phyloP scores from a whole-genome alignment of 495 filamentous ascomycete genomes.

The Lichenothelia convexa region DNA sequence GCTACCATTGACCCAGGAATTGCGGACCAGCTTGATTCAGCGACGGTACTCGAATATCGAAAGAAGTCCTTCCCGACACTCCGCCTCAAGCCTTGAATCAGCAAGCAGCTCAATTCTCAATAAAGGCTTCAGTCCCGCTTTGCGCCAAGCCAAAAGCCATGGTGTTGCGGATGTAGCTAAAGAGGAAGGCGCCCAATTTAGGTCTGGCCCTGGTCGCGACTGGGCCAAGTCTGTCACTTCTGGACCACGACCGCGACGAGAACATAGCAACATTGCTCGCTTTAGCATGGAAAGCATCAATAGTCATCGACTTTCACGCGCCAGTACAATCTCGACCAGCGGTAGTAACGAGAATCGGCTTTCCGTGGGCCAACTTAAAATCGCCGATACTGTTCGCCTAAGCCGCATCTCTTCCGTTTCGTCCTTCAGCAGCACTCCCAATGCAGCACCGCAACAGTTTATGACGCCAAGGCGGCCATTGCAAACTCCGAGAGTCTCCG shows the following conservation, averaged over 20 bases:
- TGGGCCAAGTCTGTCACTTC: too few relatives aligned
- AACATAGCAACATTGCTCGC: constrained; percentile 7
- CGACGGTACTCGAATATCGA: constrained; percentile 1
- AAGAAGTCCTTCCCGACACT: constrained; percentile 3
- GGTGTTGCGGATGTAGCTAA: constrained; percentile 3
- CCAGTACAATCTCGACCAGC: constrained; percentile 3
- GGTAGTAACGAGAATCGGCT: constrained; percentile 4
- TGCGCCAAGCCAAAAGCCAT: constrained; percentile 5
- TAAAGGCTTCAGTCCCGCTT: constrained; percentile 5
- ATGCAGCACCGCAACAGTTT: background rate
- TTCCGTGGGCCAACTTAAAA: constrained; percentile 5
- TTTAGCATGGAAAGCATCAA: constrained; percentile 3
- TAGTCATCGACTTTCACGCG: constrained; percentile 1
- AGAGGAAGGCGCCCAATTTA: constrained; percentile 6
- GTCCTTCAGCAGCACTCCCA: constrained; percentile 3
- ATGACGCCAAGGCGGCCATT: background rate
- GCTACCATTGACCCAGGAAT: constrained; percentile 2
- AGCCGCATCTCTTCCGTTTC: constrained; percentile 6
- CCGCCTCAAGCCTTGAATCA: constrained; percentile 10
- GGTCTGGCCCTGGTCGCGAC: too few relatives aligned
- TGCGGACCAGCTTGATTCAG: background rate
- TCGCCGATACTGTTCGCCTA: constrained; percentile 8
- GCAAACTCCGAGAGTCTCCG: constrained; percentile 5
- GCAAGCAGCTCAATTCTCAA: constrained; percentile 10
- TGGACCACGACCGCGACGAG: too few relatives aligned